These are phyloP conservation scores for Ascochyta pisi DNA, from an alignment of 2,329 filamentous ascomycete species.

Conservation along the genomic window DNA sequence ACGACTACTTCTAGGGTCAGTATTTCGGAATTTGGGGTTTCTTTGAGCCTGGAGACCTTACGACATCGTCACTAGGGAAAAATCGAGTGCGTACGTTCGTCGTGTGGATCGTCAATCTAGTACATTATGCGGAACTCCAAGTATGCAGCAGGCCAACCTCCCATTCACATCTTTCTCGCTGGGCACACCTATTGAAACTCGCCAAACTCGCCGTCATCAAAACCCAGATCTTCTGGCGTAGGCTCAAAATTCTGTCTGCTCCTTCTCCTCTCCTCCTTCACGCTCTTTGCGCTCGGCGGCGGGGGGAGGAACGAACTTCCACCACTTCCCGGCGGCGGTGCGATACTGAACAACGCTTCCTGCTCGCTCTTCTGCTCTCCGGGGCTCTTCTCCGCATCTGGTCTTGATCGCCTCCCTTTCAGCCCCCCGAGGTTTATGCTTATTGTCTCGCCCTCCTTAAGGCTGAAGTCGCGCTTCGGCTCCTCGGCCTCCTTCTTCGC, in stretches of 20 bases:
- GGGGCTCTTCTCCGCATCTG: constrained; percentile 50
- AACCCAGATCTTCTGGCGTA: constrained; percentile 70
- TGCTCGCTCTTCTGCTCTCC: constrained; percentile 50
- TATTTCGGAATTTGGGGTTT: not conserved
- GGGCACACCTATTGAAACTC: constrained; percentile 68
- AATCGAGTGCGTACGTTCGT: not conserved
- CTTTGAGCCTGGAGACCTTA: not conserved
- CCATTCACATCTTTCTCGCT: not conserved
- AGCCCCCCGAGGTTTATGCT: constrained; percentile 74
- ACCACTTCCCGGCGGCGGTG: constrained; percentile 67
- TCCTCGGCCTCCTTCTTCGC: constrained; percentile 56
- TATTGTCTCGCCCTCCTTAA: constrained; percentile 91
- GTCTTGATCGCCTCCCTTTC: constrained; percentile 55
- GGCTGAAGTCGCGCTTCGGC: constrained; percentile 74
- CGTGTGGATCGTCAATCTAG: constrained; percentile 8
- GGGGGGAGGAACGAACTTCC: constrained; percentile 65
- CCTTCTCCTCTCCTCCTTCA: constrained; percentile 66
- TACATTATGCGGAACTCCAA: constrained; percentile 28
- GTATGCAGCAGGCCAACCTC: constrained; percentile 13
- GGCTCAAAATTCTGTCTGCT: constrained; percentile 55
- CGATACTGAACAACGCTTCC: constrained; percentile 71
- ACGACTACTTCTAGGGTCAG: not conserved
- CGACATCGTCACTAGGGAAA: not conserved
- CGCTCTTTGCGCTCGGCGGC: constrained; percentile 68
- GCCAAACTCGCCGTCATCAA: constrained; percentile 87